Base-by-base conservation (phyloP, 352 stramenopile species). In the Pythium myriotylum region DNA sequence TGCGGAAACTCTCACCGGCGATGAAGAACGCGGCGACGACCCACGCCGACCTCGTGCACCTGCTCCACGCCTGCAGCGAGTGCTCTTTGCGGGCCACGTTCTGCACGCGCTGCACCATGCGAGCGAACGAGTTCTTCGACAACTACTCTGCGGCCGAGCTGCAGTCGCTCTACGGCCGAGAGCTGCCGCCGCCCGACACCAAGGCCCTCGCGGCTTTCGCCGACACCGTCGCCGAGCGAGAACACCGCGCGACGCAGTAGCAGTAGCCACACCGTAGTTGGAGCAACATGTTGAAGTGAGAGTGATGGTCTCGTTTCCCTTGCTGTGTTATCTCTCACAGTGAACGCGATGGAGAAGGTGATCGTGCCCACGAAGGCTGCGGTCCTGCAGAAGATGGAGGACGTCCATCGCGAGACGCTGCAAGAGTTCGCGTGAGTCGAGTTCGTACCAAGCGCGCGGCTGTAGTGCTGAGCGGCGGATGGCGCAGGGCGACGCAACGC, bases 101-200 rank as follows among this genome's bases (percentile, higher is more conserved):
- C 72, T 92, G 82, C 26, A 12, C 48, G 16, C 37, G 64, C 2
- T 92, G 82, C 59, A 62, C 72, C 2, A 61, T 67, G 20, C 78
- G 75, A 22, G 71, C 80, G 17, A 74, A 68, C 65, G 82, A 89
- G 56, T 92, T 86, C 68, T 90, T 90, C 47, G 72, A 63, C 5
- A 77, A 76, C 4, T 86, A 84, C 65, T 74, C 80, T 7, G 62
- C 61, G 13, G 7, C 68, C 0, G 82, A 92, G 63, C 67, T 92
- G 33, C 67, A 80, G 24, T 58, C 67, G 19, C 62, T 88, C 22
- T 92, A 92, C 56, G 70, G 78, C 0, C 74, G 52, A 2, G 78
- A 88, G 12, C 66, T 91, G 22, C 79, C 82, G 3, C 62, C 76
- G 4, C 80, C 78, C 2, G 76, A 91, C 45, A 61, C 63, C 33